Percentiles rank a stretch among this genome's conserved stretches.
Conservation (phyloP, 2,329 filamentous ascomycete genomes). For the Dactylonectria estremocensis region DNA sequence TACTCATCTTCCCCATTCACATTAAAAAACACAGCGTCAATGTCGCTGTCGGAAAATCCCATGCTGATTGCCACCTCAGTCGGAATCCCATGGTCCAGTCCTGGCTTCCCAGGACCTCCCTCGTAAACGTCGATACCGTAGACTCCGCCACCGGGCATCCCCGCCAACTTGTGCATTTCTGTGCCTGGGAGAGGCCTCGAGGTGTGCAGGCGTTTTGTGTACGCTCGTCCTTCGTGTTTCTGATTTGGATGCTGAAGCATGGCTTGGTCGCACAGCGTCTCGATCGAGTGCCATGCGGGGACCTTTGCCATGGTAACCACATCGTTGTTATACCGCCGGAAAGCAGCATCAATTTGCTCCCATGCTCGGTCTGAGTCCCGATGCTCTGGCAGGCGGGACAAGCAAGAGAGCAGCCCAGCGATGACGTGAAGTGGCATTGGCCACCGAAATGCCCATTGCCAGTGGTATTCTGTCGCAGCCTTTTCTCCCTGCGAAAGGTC, state of each 20-base stretch:
- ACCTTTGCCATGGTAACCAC: conserved; percentile 35
- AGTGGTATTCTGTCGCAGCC: conserved; percentile 29
- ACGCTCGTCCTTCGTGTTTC: conserved; percentile 28
- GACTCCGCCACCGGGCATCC: conserved; percentile 21
- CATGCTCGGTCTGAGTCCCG: conserved; percentile 35
- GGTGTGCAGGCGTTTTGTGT: conserved; percentile 30
- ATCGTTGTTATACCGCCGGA: conserved; percentile 38
- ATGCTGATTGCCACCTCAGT: conserved; percentile 19
- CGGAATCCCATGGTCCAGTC: conserved; percentile 12
- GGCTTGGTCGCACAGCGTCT: conserved; percentile 35
- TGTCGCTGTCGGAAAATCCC: conserved; percentile 27
- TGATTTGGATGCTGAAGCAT: conserved; percentile 27
- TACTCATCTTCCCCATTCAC: conserved; percentile 31
- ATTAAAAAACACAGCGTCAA: conserved; percentile 35
- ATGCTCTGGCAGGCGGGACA: conserved; percentile 32
- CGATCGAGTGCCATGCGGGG: conserved; percentile 34
- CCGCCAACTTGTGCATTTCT: conserved; percentile 15
- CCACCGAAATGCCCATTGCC: conserved; percentile 39
- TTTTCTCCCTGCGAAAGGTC: conserved; percentile 33
- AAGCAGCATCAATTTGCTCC: conserved; percentile 34
- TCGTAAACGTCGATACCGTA: conserved; percentile 27
- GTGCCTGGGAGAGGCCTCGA: not conserved
- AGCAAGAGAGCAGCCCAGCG: conserved; percentile 28
- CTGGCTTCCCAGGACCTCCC: conserved; percentile 10
- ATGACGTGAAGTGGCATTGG: conserved; percentile 38